A percentile compares a stretch with the other conserved stretches of the same genome.
Evolutionary conservation across 2,329 filamentous ascomycete genomes (phyloP).

Genomic region (Fusarium drepaniforme): DNA sequence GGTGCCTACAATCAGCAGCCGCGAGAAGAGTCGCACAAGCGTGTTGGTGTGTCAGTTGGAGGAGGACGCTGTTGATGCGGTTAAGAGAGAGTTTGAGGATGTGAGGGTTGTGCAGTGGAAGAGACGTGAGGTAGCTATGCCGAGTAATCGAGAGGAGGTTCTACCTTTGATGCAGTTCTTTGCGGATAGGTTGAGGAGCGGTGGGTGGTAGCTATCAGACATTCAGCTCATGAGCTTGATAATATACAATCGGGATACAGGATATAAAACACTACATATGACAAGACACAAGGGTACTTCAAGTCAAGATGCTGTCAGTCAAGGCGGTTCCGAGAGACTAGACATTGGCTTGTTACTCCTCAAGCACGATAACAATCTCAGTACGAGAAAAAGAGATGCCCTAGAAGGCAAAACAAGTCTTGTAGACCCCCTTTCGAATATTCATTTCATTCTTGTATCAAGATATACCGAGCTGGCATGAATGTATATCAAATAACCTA

Average conservation of each 20-base stretch:
- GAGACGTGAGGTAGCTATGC: constrained; percentile 83
- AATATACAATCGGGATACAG: not conserved
- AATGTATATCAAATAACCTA: not conserved
- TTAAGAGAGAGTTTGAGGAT: constrained; percentile 75
- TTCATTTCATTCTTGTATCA: not conserved
- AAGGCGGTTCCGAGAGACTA: not conserved
- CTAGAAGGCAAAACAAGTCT: not conserved
- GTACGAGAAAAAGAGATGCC: not conserved
- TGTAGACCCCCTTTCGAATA: too few relatives aligned
- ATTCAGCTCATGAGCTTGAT: not conserved
- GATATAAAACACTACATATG: not conserved
- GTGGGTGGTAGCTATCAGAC: constrained; percentile 21
- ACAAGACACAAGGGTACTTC: not conserved
- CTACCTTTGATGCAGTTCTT: constrained; percentile 90
- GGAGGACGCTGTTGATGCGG: constrained; percentile 70
- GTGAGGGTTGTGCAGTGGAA: constrained; percentile 78
- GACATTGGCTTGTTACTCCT: not conserved
- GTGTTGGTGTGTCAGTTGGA: constrained; percentile 72
- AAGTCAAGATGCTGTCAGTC: too few relatives aligned
- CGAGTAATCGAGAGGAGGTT: constrained; percentile 86
- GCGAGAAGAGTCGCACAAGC: constrained; percentile 71
- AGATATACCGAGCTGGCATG: not conserved
- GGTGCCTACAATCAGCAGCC: constrained; percentile 58
- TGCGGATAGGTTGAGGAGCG: constrained; percentile 68
- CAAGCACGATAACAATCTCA: not conserved